phyloP scores from a whole-genome alignment of 192 early-diverging fungal genomes.

The Entomortierella beljakovae region DNA sequence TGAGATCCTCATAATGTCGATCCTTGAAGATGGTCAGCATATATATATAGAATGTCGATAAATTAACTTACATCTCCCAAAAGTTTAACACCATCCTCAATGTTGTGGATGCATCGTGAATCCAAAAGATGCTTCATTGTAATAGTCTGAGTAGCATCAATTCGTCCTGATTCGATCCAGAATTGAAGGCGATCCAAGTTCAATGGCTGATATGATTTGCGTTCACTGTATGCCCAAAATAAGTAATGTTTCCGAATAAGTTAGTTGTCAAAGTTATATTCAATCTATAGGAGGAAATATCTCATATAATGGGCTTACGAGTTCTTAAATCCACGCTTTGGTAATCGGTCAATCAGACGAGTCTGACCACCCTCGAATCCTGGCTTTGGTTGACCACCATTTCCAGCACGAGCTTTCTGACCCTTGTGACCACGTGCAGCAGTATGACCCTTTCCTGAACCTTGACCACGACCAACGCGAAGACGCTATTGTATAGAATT shows the following conservation, averaged over 20 bases:
- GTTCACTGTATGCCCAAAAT: constrained; percentile 49
- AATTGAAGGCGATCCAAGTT: constrained; percentile 92
- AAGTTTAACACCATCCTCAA: constrained; percentile 90
- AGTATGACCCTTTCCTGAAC: constrained; percentile 91
- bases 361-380: constrained; percentile 97
- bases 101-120: constrained; percentile 73
- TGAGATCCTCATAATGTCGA: neutral
- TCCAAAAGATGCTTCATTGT: constrained; percentile 82
- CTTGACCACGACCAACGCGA: constrained; percentile 85
- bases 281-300: neutral
- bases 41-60: neutral
- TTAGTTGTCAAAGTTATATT: constrained; percentile 1
- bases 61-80: constrained; percentile 68
- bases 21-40: neutral
- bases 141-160: constrained; percentile 84
- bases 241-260: neutral
- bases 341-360: constrained; percentile 82
- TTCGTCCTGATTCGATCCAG: constrained; percentile 87
- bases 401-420: constrained; percentile 83
- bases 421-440: constrained; percentile 94
- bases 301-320: constrained; percentile 34
- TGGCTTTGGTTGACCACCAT: constrained; percentile 75
- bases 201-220: constrained; percentile 75
- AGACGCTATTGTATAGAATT: constrained; percentile 42
- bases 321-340: constrained; percentile 89